Percentiles rank a stretch among this genome's conserved stretches.
Conservation (phyloP, 2,329 filamentous ascomycete species). For the Fusarium sp. region DNA sequence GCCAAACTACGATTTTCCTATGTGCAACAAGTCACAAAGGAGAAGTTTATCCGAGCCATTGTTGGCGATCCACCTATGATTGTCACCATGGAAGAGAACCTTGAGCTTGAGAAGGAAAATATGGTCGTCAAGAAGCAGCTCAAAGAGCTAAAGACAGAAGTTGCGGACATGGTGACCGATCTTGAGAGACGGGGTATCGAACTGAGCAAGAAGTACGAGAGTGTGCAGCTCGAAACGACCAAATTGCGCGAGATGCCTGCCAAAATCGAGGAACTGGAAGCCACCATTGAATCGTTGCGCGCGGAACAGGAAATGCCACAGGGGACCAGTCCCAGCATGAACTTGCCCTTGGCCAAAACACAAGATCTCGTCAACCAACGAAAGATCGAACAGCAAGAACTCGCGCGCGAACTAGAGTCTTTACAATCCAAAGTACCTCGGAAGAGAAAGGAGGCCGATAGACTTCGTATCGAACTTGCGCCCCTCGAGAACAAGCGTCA, state of each 20-base stretch:
- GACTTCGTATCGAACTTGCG: conserved; percentile 74
- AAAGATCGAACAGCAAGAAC: conserved; percentile 64
- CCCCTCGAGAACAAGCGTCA: conserved; percentile 76
- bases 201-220: conserved; percentile 67
- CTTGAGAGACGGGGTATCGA: conserved; percentile 75
- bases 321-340: conserved; percentile 59
- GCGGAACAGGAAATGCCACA: conserved; percentile 52
- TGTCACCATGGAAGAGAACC: conserved; percentile 84
- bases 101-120: conserved; percentile 77
- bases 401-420: conserved; percentile 73
- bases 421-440: conserved; percentile 72
- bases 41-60: conserved; percentile 94
- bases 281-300: conserved; percentile 60
- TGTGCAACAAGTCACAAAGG: conserved; percentile 97
- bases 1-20: conserved; percentile 97
- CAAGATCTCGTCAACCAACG: conserved; percentile 63
- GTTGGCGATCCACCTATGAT: conserved; percentile 91
- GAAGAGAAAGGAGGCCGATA: conserved; percentile 75
- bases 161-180: conserved; percentile 77
- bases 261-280: conserved; percentile 63
- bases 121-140: conserved; percentile 79
- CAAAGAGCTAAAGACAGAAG: conserved; percentile 83
- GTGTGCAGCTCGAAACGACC: conserved; percentile 61
- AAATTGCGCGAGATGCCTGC: conserved; percentile 64
- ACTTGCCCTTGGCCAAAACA: conserved; percentile 70